Conservation (phyloP, 2,329 filamentous ascomycete species). For the Paraconiothyrium sp. region DNA sequence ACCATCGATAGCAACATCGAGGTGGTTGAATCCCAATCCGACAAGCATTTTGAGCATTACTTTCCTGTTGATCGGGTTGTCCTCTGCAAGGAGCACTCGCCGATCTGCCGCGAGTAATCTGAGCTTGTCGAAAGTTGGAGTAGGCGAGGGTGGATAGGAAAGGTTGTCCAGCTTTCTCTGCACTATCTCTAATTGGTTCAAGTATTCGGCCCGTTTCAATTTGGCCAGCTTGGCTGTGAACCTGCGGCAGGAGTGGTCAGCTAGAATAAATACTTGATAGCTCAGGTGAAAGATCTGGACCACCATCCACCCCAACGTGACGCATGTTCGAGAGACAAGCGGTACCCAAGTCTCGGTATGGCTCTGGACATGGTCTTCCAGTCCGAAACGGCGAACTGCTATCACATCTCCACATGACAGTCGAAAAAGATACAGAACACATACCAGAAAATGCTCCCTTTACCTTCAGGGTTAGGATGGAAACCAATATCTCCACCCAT, state of each 20-base stretch:
- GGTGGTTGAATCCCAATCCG: slow-evolving; percentile 43
- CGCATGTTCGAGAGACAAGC: not conserved
- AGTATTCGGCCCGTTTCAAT: slow-evolving; percentile 42
- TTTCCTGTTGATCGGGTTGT: slow-evolving; percentile 59
- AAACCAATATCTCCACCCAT: slow-evolving; percentile 65
- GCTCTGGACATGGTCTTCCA: not conserved
- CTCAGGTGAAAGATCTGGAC: not conserved
- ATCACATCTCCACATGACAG: slow-evolving; percentile 36
- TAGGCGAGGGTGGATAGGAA: slow-evolving; percentile 18
- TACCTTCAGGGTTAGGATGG: slow-evolving; percentile 56
- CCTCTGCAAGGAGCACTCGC: slow-evolving; percentile 56
- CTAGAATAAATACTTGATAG: not conserved
- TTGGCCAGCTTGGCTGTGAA: slow-evolving; percentile 55
- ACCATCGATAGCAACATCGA: slow-evolving; percentile 54
- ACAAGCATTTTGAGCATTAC: slow-evolving; percentile 59
- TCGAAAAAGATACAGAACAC: slow-evolving; percentile 53
- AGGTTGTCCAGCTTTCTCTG: slow-evolving; percentile 23
- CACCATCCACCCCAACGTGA: not conserved
- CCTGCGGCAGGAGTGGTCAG: slow-evolving; percentile 53
- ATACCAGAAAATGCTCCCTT: slow-evolving; percentile 54
- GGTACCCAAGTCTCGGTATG: not conserved
- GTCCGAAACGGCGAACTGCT: not conserved
- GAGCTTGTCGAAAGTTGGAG: slow-evolving; percentile 33
- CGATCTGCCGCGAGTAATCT: slow-evolving; percentile 31
- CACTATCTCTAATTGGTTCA: slow-evolving; percentile 24